Conservation (phyloP, 2,329 filamentous ascomycete species). For the Bipolaris cookei region DNA sequence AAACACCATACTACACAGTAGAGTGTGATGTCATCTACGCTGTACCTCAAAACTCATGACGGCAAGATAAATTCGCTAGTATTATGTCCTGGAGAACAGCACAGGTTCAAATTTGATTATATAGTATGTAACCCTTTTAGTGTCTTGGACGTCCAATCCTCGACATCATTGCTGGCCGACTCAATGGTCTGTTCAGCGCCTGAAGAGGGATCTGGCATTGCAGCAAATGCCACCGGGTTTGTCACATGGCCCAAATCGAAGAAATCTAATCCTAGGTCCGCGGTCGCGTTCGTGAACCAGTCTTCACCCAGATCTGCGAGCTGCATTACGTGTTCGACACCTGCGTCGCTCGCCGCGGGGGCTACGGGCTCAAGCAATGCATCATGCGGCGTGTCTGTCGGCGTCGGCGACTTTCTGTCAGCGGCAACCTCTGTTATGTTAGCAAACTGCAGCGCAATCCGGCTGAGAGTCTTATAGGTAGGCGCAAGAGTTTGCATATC, state of each 20-base stretch:
- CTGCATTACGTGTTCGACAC: conserved; percentile 13
- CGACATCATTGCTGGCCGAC: conserved; percentile 15
- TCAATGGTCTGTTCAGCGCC: conserved; percentile 19
- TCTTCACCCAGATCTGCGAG: conserved; percentile 29
- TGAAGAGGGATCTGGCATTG: conserved; percentile 3
- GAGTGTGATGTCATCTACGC: conserved; percentile 19
- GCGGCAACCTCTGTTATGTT: conserved; percentile 29
- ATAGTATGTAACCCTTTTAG: conserved; percentile 26
- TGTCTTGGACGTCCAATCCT: conserved; percentile 31
- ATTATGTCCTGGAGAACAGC: not conserved
- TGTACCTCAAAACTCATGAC: conserved; percentile 8
- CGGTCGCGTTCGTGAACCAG: conserved; percentile 31
- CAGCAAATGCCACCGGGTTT: conserved; percentile 3
- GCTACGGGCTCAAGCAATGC: conserved; percentile 6
- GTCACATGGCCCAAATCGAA: conserved; percentile 22
- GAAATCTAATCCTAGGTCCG: conserved; percentile 30
- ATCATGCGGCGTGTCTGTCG: conserved; percentile 2
- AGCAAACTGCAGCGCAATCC: conserved; percentile 35
- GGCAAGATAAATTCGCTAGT: conserved; percentile 10
- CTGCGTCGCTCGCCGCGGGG: conserved; percentile 12
- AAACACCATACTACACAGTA: conserved; percentile 13
- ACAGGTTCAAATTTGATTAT: not conserved
- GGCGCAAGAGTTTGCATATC: conserved; percentile 26
- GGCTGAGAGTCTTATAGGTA: conserved; percentile 29
- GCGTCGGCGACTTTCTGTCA: conserved; percentile 10